Conservation (phyloP, 148 eudicot species). For the Agrostemma githago region DNA sequence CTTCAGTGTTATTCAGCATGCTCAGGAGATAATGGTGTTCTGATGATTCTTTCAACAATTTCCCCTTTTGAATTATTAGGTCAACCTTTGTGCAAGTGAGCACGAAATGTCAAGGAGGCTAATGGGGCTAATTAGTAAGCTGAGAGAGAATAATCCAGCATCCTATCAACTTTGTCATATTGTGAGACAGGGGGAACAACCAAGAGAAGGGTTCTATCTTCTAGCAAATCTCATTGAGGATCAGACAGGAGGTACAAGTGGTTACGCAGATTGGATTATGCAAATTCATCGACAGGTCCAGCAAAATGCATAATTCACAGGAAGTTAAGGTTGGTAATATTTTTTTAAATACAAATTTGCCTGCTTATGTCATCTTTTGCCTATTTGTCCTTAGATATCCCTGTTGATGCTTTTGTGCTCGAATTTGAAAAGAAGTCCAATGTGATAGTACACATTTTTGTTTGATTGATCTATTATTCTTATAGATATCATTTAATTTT, state of each 20-base stretch:
- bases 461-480: not conserved
- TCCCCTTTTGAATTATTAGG: slow-evolving; percentile 34
- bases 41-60: slow-evolving; percentile 19
- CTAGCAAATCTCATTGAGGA: slow-evolving; percentile 86
- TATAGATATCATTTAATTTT: not conserved
- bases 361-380: not conserved
- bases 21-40: not conserved
- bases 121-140: slow-evolving; percentile 46
- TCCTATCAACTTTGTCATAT: slow-evolving; percentile 81
- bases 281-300: slow-evolving; percentile 81
- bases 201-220: slow-evolving; percentile 82
- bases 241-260: slow-evolving; percentile 63
- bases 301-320: slow-evolving; percentile 57
- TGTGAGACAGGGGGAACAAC: slow-evolving; percentile 96
- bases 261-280: slow-evolving; percentile 82
- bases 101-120: slow-evolving; percentile 80
- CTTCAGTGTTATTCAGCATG: not conserved
- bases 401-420: not conserved
- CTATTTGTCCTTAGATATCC: not conserved
- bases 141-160: slow-evolving; percentile 61
- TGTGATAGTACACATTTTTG: not conserved
- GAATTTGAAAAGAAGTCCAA: not conserved
- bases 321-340: slow-evolving; percentile 29
- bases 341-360: not conserved
- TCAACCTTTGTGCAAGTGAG: slow-evolving; percentile 42